A percentile compares a stretch with the other conserved stretches of the same genome.
Conservation (phyloP, 192 early-diverging fungal species). For the Helicostylum pulchrum region DNA sequence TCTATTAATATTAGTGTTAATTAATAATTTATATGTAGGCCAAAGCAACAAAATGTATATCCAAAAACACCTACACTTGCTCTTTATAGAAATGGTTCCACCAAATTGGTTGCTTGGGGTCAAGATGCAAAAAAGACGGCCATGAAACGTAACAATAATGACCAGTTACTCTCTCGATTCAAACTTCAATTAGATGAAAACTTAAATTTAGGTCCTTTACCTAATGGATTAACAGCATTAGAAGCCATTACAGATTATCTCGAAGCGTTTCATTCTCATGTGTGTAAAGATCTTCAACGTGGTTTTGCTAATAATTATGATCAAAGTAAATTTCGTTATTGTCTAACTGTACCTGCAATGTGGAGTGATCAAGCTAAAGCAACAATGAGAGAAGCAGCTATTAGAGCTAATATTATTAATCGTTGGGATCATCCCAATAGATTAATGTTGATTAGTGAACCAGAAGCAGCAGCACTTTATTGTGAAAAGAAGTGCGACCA, state of each 20-base stretch:
- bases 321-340: conserved; percentile 42
- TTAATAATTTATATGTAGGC: conserved; percentile 30
- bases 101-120: conserved; percentile 43
- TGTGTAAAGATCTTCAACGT: conserved; percentile 39
- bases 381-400: conserved; percentile 49
- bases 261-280: conserved; percentile 39
- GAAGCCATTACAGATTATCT: conserved; percentile 45
- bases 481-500: conserved; percentile 46
- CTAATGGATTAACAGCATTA: conserved; percentile 39
- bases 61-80: conserved; percentile 44
- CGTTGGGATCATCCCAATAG: conserved; percentile 45
- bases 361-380: conserved; percentile 52
- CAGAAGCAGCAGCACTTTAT: conserved; percentile 49
- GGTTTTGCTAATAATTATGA: conserved; percentile 46
- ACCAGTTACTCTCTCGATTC: conserved; percentile 38
- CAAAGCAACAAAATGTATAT: conserved; percentile 36
- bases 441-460: conserved; percentile 38
- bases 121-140: conserved; percentile 37
- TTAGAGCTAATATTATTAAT: conserved; percentile 45
- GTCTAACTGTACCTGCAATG: conserved; percentile 52
- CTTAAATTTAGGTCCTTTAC: conserved; percentile 30
- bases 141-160: conserved; percentile 37
- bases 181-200: conserved; percentile 44
- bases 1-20: not conserved
- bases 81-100: conserved; percentile 41